Evolutionary conservation across 306 rosid species (phyloP), one percentile per base, ranked within the genome.

Genomic region (Castanopsis chinensis): DNA sequence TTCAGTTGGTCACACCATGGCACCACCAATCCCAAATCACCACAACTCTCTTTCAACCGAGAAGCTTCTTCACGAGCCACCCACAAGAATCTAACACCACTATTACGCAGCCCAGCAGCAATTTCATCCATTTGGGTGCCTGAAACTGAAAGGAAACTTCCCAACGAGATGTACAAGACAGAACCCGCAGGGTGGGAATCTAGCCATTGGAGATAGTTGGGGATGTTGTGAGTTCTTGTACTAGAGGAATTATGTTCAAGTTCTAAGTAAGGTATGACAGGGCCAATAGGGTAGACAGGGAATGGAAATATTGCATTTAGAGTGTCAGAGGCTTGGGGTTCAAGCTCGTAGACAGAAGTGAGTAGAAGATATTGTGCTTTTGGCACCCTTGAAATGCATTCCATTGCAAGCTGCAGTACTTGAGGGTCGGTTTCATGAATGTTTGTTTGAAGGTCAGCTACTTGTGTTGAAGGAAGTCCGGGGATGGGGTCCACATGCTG

Each of bases 1-100:
- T 64, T 84, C 80, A 90, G 49, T 68, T 90, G 91, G 56, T 90
- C 90, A 80, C 93, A 87, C 91, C 91, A 84, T 3, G 91, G 82
- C 58, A 90, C 84, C 4, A 82, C 86, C 72, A 80, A 28, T 3
- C 93, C 91, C 58, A 15, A 76, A 5, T 79, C 87, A 35, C 90
- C 87, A 73, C 87, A 78, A 5, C 79, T 78, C 23, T 72, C 88
- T 25, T 80, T 84, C 76, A 89, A 56, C 69, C 72, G 43, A 5
- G 51, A 6, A 23, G 88, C 51, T 69, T 89, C 90, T 0, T 78
- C 86, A 9, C 93, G 81, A 20, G 88, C 85, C 86, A 83, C 92
- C 88, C 90, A 91, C 10, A 91, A 63, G 77, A 70, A 89, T 13
- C 81, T 69, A 52, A 83, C 19, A 0, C 68, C 69, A 11, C 87